Conservation (phyloP, 441 rosid species). For the Corymbia calophylla region DNA sequence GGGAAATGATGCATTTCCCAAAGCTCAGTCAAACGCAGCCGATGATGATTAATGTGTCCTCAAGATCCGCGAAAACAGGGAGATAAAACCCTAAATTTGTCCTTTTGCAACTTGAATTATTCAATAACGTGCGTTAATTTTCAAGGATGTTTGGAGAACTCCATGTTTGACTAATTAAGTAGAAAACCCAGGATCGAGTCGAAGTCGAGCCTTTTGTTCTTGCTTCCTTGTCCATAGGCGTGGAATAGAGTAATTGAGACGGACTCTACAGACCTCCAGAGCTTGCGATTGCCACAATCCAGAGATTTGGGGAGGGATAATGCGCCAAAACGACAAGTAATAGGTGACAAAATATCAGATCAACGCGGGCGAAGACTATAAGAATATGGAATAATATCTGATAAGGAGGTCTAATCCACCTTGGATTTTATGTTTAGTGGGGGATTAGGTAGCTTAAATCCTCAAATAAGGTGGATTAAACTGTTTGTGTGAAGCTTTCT, state of each 20-base stretch:
- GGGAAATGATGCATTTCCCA: neutral
- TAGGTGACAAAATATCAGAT: neutral
- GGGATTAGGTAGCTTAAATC: neutral
- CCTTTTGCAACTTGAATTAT: neutral
- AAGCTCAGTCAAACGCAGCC: neutral
- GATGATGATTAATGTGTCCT: neutral
- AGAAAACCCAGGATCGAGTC: neutral
- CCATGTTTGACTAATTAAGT: neutral
- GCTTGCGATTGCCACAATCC: neutral
- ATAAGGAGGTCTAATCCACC: neutral
- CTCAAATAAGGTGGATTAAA: neutral
- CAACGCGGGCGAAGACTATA: neutral
- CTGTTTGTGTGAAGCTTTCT: neutral
- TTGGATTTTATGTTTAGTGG: neutral
- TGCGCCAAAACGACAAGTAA: neutral
- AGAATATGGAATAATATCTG: neutral
- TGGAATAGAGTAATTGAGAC: neutral
- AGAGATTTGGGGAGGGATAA: neutral
- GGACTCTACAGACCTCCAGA: neutral
- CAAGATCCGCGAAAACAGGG: neutral
- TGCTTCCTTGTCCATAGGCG: neutral
- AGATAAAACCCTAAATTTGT: neutral
- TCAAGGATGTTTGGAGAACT: neutral
- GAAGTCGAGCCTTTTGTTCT: neutral
- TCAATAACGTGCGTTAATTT: neutral